Evolutionary conservation across 805 yeast species (phyloP), one percentile per base, ranked within the genome.

Genomic region (Starmerella cellae): DNA sequence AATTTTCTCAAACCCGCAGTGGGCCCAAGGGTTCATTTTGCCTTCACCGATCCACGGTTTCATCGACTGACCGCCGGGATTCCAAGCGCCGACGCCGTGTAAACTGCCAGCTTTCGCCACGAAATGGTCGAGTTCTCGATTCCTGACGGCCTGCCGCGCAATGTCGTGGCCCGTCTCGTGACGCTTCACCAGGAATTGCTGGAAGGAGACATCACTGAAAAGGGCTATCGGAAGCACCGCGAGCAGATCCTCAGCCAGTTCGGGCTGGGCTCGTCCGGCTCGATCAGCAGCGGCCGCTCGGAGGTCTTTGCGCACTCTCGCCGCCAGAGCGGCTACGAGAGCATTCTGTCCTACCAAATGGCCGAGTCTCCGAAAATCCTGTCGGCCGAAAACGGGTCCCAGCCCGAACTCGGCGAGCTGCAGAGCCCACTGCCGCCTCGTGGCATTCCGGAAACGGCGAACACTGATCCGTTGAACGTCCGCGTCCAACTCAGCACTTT

Each of bases 131-230:
- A 54, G 44, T 47, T 49, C 33, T 41, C 52, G 35, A 42, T 54
- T 14, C 58, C 58, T 6, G 58, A 54, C 13, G 56, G 54, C n/a
- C 55, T 52, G 35, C 57, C 58, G 6, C 44, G 52, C 19, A 50
- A 47, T 27, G 48, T 50, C 6, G 56, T 47, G 17, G 50, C 54
- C 24, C 46, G 54, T 36, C 52, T 54, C 4, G 40, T 47, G 8
- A 52, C 46, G 36, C 49, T 53, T 18, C 50, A 40, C 14, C 42
- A 50, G 23, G 58, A 54, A 45, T 47, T 54, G 9, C 48, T 64
- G 49, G 85, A 80, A 28, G 88, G 84, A 1, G 77, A 77, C 44
- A 63, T 81, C 43, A 80, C 91, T 0, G 77, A 70, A 37, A 81
- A 79, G 55, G 88, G 91, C 2, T 81, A 77, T 55, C 63, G 66